phyloP scores from a whole-genome alignment of 1,284 basidiomycete species.

The Malassezia brasiliensis region DNA sequence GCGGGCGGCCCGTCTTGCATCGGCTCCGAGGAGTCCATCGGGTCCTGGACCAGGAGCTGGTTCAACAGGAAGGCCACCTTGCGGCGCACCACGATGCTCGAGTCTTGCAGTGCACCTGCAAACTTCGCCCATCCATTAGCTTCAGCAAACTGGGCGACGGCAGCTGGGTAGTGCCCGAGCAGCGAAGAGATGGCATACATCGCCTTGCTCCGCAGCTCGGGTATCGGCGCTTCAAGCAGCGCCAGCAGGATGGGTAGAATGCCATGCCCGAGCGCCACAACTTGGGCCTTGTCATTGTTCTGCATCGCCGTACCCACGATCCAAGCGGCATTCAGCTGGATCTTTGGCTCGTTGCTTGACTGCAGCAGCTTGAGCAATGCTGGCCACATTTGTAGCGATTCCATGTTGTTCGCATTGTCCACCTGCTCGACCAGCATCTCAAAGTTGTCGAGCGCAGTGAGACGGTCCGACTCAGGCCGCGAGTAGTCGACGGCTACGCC shows the following conservation, averaged over 20 bases:
- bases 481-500: constrained; percentile 28
- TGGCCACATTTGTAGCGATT: constrained; percentile 74
- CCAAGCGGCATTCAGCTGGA: constrained; percentile 73
- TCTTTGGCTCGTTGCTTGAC: constrained; percentile 51
- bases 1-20: background rate
- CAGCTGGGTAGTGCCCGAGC: constrained; percentile 69
- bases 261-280: constrained; percentile 57
- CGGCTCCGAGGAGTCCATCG: constrained; percentile 10
- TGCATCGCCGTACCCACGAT: constrained; percentile 86
- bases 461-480: constrained; percentile 47
- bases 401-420: constrained; percentile 90
- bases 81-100: constrained; percentile 65
- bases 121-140: constrained; percentile 65
- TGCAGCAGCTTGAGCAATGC: constrained; percentile 64
- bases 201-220: constrained; percentile 57
- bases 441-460: constrained; percentile 78
- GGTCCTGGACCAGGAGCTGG: constrained; percentile 61
- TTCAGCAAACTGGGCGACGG: constrained; percentile 57
- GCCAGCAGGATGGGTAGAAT: constrained; percentile 54
- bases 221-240: constrained; percentile 55
- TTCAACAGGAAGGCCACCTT: constrained; percentile 78
- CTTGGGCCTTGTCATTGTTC: constrained; percentile 84
- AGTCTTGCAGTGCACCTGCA: constrained; percentile 58
- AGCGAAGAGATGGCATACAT: constrained; percentile 76
- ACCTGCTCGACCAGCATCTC: constrained; percentile 93